Evolutionary conservation across 805 yeast species (phyloP).

Genomic region (Zygosaccharomyces kombuchaensis): DNA sequence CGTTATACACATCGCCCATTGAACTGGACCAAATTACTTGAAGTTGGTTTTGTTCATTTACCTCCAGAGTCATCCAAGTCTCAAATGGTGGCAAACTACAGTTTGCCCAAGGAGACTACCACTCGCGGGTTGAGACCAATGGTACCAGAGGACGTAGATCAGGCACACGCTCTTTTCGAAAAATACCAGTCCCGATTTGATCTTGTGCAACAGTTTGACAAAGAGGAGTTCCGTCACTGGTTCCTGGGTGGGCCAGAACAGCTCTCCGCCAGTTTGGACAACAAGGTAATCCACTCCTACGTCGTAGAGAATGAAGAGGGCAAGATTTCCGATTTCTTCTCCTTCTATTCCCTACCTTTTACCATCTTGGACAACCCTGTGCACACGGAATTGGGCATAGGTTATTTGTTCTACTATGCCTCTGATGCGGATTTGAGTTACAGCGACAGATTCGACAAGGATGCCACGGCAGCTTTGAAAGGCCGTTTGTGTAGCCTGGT

Average conservation of each 20-base stretch:
- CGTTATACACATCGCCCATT: conserved; percentile 92
- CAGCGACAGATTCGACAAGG: conserved; percentile 37
- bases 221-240: conserved; percentile 71
- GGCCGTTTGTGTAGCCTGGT: conserved; percentile 59
- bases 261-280: conserved; percentile 8
- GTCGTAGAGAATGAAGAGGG: conserved; percentile 62
- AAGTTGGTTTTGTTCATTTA: conserved; percentile 82
- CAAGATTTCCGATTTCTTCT: conserved; percentile 78
- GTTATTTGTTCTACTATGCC: conserved; percentile 88
- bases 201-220: conserved; percentile 59
- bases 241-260: conserved; percentile 52
- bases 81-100: conserved; percentile 65
- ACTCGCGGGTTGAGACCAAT: conserved; percentile 50
- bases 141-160: conserved; percentile 56
- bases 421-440: conserved; percentile 53
- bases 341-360: conserved; percentile 86
- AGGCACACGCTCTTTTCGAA: conserved; percentile 54
- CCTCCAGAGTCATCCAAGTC: conserved; percentile 68
- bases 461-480: conserved; percentile 44
- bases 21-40: conserved; percentile 84
- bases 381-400: conserved; percentile 71
- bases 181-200: conserved; percentile 68
- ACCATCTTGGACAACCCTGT: conserved; percentile 64
- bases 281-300: conserved; percentile 63
- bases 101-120: conserved; percentile 51